Evolutionary conservation across 2,329 filamentous ascomycete species (phyloP).

Genomic region (Calonectria montana): DNA sequence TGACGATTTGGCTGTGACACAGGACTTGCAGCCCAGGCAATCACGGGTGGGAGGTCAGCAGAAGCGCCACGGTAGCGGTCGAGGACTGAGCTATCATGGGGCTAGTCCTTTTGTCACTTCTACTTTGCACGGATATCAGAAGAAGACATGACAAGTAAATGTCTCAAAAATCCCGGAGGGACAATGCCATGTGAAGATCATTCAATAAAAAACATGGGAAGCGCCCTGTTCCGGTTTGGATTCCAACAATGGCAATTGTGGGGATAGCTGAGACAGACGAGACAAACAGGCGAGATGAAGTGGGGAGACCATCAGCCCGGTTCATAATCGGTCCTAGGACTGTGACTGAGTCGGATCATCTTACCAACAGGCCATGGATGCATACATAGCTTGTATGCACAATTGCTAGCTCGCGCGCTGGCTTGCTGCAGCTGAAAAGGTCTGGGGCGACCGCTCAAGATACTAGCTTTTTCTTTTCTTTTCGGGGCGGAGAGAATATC

Average conservation of each 20-base stretch:
- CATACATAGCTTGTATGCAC: neutral
- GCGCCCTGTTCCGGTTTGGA: constrained; percentile 6
- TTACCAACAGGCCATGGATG: neutral
- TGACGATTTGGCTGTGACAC: neutral
- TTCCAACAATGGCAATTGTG: constrained; percentile 6
- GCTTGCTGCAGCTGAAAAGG: neutral
- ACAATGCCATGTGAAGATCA: neutral
- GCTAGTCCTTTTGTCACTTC: neutral
- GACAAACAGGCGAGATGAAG: constrained; percentile 20
- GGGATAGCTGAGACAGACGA: constrained; percentile 16
- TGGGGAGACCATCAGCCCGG: neutral
- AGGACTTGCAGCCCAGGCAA: neutral
- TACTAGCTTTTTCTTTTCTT: neutral
- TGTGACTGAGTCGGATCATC: neutral
- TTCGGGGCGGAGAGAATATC: neutral
- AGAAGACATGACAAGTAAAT: neutral
- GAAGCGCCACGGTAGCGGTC: neutral
- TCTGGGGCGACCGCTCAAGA: neutral
- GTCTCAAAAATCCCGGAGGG: neutral
- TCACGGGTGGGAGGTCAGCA: neutral
- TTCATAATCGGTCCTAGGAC: neutral
- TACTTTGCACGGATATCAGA: neutral
- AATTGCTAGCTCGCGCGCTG: neutral
- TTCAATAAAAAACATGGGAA: neutral
- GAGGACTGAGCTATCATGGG: neutral